A percentile compares a stretch with the other conserved stretches of the same genome.
Evolutionary conservation across 2,329 filamentous ascomycete genomes (phyloP).

Genomic region (Botryotinia narcissicola): DNA sequence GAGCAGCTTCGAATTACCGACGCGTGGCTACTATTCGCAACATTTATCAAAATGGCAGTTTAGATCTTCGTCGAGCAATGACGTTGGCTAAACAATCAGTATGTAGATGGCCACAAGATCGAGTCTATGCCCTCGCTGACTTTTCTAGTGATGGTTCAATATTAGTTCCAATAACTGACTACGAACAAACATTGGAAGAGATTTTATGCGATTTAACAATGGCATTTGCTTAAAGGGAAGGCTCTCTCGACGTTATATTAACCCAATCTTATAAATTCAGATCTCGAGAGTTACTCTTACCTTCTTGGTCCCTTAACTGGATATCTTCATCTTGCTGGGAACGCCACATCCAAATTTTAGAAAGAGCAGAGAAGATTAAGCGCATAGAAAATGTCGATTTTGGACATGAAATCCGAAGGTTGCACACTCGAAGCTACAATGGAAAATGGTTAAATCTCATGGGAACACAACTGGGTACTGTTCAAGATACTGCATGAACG

Average conservation of each 20-base stretch:
- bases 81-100: neutral
- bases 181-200: no score
- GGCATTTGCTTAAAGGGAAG: neutral
- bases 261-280: neutral
- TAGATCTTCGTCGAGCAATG: neutral
- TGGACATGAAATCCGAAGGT: neutral
- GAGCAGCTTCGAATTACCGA: neutral
- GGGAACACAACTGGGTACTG: neutral
- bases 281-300: neutral
- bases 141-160: neutral
- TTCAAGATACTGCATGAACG: neutral
- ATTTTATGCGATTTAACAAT: no score
- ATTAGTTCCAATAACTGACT: neutral
- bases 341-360: neutral
- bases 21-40: neutral
- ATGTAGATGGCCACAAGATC: neutral
- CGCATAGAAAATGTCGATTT: neutral
- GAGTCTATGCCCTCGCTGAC: neutral
- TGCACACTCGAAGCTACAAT: neutral
- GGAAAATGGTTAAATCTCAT: neutral
- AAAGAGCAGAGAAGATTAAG: neutral
- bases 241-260: neutral
- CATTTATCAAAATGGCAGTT: neutral
- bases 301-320: neutral
- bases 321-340: neutral